These are phyloP conservation scores for Rhododendron williamsianum DNA, from an alignment of 148 eudicot species.

Conservation along the genomic window DNA sequence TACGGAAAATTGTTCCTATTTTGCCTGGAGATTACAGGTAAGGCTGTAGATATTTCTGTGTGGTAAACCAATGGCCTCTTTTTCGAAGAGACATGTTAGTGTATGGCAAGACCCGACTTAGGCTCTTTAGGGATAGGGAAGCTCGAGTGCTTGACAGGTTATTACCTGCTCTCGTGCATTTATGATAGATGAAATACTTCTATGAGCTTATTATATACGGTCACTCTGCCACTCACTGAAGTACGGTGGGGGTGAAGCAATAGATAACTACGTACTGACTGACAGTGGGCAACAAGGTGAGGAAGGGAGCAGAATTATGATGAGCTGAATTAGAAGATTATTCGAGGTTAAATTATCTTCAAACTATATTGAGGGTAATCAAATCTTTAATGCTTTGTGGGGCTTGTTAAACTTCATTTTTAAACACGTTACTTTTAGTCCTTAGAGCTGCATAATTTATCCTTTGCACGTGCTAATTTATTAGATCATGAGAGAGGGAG, in stretches of 20 bases:
- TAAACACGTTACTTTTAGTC: neutral
- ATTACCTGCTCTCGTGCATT: neutral
- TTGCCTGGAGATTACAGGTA: constrained; percentile 97
- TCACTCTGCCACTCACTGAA: neutral
- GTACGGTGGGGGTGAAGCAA: neutral
- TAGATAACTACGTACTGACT: neutral
- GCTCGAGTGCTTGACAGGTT: neutral
- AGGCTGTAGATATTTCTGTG: neutral
- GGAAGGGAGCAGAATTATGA: neutral
- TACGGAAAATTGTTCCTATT: constrained; percentile 88
- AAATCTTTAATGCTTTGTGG: neutral
- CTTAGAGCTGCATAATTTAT: neutral
- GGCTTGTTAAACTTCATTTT: neutral
- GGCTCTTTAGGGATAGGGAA: neutral
- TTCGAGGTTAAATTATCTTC: neutral
- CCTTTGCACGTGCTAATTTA: neutral
- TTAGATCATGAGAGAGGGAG: neutral
- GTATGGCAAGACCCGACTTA: neutral
- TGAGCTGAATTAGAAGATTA: neutral
- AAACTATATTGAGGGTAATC: neutral
- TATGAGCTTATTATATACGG: neutral
- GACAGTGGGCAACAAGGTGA: neutral
- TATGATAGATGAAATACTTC: neutral
- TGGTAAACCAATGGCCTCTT: neutral
- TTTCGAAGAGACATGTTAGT: neutral